Percentiles rank a stretch among this genome's conserved stretches.
phyloP scores from a whole-genome alignment of 2,329 filamentous ascomycete genomes.

The Stromatinia cepivora region DNA sequence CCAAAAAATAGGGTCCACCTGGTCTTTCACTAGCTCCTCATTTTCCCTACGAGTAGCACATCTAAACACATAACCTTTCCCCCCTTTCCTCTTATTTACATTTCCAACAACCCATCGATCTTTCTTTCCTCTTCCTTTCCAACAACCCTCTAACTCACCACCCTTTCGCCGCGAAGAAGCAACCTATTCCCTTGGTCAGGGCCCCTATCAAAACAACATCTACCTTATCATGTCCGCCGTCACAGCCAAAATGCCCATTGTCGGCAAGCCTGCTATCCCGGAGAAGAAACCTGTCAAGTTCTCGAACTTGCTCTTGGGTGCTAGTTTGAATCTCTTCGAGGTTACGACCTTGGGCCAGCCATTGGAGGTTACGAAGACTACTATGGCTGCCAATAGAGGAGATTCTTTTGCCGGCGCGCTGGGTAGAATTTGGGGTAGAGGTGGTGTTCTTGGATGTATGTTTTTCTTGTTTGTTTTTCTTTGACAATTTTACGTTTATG shows the following conservation, averaged over 20 bases:
- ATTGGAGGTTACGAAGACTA: constrained; percentile 98
- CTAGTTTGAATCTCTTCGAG: constrained; percentile 42
- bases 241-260: constrained; percentile 42
- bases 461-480: neutral
- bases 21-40: constrained; percentile 14
- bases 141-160: constrained; percentile 2
- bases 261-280: constrained; percentile 52
- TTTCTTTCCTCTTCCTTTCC: neutral
- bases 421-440: constrained; percentile 86
- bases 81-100: neutral
- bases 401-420: constrained; percentile 84
- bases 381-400: constrained; percentile 94
- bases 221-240: constrained; percentile 60
- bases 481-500: neutral
- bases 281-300: constrained; percentile 99
- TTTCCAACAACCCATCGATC: neutral
- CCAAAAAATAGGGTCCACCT: constrained; percentile 10
- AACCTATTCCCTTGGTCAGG: constrained; percentile 97
- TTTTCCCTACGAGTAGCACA: neutral
- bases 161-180: constrained; percentile 69
- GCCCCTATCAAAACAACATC: constrained; percentile 60
- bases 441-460: constrained; percentile 92
- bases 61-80: constrained; percentile 13
- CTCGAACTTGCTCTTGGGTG: constrained; percentile 80
- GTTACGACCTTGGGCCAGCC: constrained; percentile 70